These are phyloP conservation scores for Hibiscus mutabilis DNA, from an alignment of 345 rosid genomes.

Conservation along the genomic window DNA sequence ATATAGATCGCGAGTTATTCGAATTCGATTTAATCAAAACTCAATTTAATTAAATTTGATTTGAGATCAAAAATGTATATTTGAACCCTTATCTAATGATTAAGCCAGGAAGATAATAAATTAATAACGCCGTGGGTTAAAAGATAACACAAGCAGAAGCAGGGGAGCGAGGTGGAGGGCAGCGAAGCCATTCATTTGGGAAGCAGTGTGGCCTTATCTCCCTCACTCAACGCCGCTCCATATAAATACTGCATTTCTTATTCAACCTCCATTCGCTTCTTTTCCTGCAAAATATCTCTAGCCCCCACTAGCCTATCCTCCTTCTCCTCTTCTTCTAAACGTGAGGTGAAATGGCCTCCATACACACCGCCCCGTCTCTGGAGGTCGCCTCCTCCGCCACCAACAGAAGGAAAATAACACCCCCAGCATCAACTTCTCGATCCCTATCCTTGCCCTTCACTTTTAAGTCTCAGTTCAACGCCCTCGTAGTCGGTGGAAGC, in stretches of 20 bases:
- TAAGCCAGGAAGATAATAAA: no score
- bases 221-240: not conserved
- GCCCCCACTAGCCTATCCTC: not conserved
- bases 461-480: slow-evolving; percentile 33
- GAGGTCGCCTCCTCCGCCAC: slow-evolving; percentile 20
- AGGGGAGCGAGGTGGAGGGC: not conserved
- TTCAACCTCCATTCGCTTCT: no score
- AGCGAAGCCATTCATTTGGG: not conserved
- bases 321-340: not conserved
- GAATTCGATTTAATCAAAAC: no score
- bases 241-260: not conserved
- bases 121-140: no score
- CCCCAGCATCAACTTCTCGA: slow-evolving; percentile 1
- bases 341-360: slow-evolving; percentile 32
- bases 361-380: slow-evolving; percentile 34
- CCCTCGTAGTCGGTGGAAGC: slow-evolving; percentile 14
- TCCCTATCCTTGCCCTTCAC: slow-evolving; percentile 13
- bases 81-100: no score
- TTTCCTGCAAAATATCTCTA: not conserved
- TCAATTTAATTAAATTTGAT: no score
- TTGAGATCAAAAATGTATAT: no score
- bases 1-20: no score
- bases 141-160: not conserved
- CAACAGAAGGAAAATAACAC: not conserved
- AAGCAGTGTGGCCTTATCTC: not conserved